Base-by-base conservation (phyloP, 2,329 filamentous ascomycete species). In the Monosporascus ibericus region DNA sequence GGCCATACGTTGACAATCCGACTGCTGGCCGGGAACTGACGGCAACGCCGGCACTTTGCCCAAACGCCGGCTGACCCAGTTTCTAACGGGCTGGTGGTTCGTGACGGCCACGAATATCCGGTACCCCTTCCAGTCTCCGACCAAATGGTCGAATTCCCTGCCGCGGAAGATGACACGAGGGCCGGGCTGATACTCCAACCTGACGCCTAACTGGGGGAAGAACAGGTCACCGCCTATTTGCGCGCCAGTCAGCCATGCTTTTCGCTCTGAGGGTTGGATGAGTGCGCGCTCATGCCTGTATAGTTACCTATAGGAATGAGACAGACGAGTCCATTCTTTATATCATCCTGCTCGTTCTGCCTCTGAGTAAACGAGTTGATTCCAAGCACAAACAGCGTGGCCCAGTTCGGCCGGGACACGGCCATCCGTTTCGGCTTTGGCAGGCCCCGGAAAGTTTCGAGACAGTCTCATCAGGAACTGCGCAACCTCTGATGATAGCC, bases 151-250 rank as follows among this genome's bases (percentile, higher is more conserved):
- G 5, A 51, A 24, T 24, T 54, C 49, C 4, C 42, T 34, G n/a
- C 52, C 52, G n/a, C 44, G 52, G 46, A 54, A 54, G 9, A 49
- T 40, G 5, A 54, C 39, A 25, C 44, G 51, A n/a, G 38, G 44
- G 11, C 52, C 52, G 6, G 52, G 38, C 49, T 51, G 38, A 11
- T 54, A 49, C 3, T 14, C 18, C 24, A 51, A 47, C 25, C 46
- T 20, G 39, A 51, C 4, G n/a, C 24, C 52, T 15, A 51, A 25
- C 30, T 49, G 39, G n/a, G 49, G 49, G 30, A 51, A 54, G 34
- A 40, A 51, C 9, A 54, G 14, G 15, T 48, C 52, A 6, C 52
- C 52, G 7, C 44, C 52, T 51, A 30, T 25, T 25, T 44, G 18
- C 20, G 9, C 39, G 3, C 5, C 22, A 44, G 48, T 50, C 17